Percentiles rank a stretch among this genome's conserved stretches.
These are phyloP conservation scores for Ceratocystis lukuohia DNA, from an alignment of 2,329 filamentous ascomycete genomes.

Conservation along the genomic window DNA sequence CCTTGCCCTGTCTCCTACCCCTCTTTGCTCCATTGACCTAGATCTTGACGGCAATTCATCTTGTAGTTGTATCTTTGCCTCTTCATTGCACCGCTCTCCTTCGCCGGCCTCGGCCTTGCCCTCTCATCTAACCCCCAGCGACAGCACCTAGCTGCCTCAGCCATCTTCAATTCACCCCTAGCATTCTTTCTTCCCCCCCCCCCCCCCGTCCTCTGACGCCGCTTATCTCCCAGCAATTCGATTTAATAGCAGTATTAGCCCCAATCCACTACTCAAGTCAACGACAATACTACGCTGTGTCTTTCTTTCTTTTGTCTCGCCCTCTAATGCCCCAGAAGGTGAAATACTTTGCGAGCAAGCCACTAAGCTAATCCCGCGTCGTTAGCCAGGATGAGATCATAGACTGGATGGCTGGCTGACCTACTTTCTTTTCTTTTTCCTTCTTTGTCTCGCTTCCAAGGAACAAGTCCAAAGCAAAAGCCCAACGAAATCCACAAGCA, in stretches of 20 bases:
- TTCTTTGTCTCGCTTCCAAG: neutral
- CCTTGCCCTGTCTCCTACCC: neutral
- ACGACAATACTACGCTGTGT: neutral
- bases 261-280: too few relatives aligned
- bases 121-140: neutral
- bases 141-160: neutral
- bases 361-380: neutral
- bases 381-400: neutral
- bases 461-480: neutral
- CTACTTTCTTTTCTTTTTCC: neutral
- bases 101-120: neutral
- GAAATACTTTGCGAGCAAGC: neutral
- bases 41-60: neutral
- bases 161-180: neutral
- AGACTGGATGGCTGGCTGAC: neutral
- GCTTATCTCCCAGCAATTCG: too few relatives aligned
- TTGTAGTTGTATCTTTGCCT: neutral
- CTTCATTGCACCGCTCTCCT: neutral
- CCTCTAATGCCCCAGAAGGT: too few relatives aligned
- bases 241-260: too few relatives aligned
- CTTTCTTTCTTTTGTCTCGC: neutral
- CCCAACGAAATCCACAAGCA: constrained; percentile 3
- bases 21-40: too few relatives aligned
- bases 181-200: too few relatives aligned
- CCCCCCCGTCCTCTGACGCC: too few relatives aligned